Base-by-base conservation (phyloP, 768 basidiomycete species). In the Albatrellus ellisii region DNA sequence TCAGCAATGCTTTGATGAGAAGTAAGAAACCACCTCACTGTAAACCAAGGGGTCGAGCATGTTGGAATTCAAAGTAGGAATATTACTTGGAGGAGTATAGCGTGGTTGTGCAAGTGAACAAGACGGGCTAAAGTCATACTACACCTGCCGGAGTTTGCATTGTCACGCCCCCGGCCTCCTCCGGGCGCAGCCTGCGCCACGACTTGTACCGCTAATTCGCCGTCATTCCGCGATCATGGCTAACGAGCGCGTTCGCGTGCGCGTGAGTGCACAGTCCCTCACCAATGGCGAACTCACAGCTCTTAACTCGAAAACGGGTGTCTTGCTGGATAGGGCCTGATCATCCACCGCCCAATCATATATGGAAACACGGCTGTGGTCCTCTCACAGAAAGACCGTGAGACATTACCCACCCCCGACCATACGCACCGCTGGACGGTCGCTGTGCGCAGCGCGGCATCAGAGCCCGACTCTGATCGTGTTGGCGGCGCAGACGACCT, bases 381-480 rank as follows among this genome's bases (percentile, higher is more conserved):
- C 42, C 59, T 99, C 46, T 79, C 75, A 0, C 63, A 72, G 12
- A 74, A 77, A 51, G 91, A 95, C 57, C 72, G 76, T 41, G 73
- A 76, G 48, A 47, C 58, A 12, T 62, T 70, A 4, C 54, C 64
- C 12, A 12, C 35, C 20, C 35, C 20, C 20, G 86, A 90, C 50
- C 90, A 92, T 52, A 97, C 94, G 2, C 94, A 98, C 59, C 75
- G 76, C 47, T 99, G 95, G 95, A 98, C 91, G 0, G 82, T 99
- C 45, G 92, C 90, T 21, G 74, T 99, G 20, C 77, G 95, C 20
- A 86, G 87, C 32, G 91, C 92, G 0, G 74, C 87, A 1, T 81
- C 85, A 26, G 66, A 73, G 2, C 67, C 77, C 0, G 75, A 78
- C 49, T 73, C 78, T 36, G 80, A 87, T 36, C 67, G 74, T 35